These are phyloP conservation scores for Boehmeria nivea DNA, from an alignment of 306 rosid genomes.

Conservation along the genomic window DNA sequence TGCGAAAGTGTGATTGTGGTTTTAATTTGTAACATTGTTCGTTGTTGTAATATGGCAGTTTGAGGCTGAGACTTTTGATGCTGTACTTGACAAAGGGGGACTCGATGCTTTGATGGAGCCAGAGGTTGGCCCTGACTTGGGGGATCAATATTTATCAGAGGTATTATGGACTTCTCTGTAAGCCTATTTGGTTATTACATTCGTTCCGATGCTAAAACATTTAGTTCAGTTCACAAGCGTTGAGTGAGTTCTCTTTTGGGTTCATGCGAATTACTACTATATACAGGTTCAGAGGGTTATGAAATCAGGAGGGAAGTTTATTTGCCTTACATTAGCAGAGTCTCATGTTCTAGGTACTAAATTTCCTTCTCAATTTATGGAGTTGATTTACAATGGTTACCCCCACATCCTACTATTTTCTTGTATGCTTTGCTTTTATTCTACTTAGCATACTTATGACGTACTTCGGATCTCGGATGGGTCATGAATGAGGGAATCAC, in stretches of 20 bases:
- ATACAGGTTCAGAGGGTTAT: slow-evolving; percentile 76
- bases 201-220: background rate
- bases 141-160: slow-evolving; percentile 73
- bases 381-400: background rate
- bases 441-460: slow-evolving; percentile 11
- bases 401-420: too few species aligned
- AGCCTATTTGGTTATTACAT: background rate
- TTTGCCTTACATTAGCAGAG: slow-evolving; percentile 89
- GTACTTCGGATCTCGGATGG: slow-evolving; percentile 3
- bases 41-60: slow-evolving; percentile 36
- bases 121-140: slow-evolving; percentile 69
- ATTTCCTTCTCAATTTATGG: background rate
- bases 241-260: slow-evolving; percentile 6
- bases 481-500: slow-evolving; percentile 2
- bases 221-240: background rate
- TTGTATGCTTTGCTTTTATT: too few species aligned
- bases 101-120: slow-evolving; percentile 99
- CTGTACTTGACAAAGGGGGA: slow-evolving; percentile 87
- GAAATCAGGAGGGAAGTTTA: slow-evolving; percentile 71
- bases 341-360: slow-evolving; percentile 73
- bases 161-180: slow-evolving; percentile 22
- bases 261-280: slow-evolving; percentile 5
- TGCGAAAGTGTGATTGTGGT: background rate
- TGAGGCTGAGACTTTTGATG: slow-evolving; percentile 45
- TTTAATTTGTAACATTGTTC: background rate